phyloP scores from a whole-genome alignment of 1,139 yeast species.

The Arxiozyma heterogenica region DNA sequence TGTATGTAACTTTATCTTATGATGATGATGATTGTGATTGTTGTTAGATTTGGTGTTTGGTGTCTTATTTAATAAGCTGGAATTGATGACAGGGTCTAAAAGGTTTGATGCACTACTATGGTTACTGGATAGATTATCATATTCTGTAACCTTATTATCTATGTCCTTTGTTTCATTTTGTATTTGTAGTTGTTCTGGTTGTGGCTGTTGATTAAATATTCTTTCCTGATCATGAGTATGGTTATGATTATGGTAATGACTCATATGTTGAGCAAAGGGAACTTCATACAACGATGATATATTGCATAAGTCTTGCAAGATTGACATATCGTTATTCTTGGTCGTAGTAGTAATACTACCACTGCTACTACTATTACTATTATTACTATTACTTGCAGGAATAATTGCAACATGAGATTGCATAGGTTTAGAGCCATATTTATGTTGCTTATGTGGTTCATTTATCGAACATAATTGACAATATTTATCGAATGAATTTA shows the following conservation, averaged over 20 bases:
- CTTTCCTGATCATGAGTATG: constrained; percentile 3
- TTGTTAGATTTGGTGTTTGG: neutral
- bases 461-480: constrained; percentile 18
- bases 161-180: neutral
- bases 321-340: constrained; percentile 17
- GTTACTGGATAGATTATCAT: neutral
- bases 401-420: neutral
- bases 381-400: neutral
- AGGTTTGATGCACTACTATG: neutral
- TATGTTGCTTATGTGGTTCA: constrained; percentile 4
- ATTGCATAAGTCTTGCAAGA: constrained; percentile 26
- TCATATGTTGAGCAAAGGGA: constrained; percentile 25
- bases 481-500: constrained; percentile 13
- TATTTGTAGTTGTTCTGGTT: neutral
- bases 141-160: neutral
- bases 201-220: too few relatives aligned
- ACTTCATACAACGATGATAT: constrained; percentile 29
- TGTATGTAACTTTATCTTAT: constrained; percentile 31
- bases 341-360: constrained; percentile 7
- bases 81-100: constrained; percentile 3
- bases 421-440: neutral
- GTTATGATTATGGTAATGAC: constrained; percentile 14
- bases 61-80: neutral
- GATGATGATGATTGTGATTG: constrained; percentile 28
- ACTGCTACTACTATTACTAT: neutral